Evolutionary conservation across 2,329 filamentous ascomycete species (phyloP).

Genomic region (Rhinocladiella similis): DNA sequence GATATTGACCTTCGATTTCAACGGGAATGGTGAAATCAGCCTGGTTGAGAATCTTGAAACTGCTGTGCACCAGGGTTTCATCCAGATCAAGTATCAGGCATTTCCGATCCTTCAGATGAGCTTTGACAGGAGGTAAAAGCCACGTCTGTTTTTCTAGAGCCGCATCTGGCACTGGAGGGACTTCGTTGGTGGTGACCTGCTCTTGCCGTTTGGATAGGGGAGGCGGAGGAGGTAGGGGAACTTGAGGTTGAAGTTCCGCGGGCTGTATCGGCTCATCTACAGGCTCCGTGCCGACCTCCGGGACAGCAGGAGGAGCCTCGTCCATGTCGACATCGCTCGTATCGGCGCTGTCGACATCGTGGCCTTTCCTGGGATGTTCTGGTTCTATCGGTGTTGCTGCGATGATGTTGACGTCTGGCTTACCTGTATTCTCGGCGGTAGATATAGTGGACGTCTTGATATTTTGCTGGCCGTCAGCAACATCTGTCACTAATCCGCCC

Average conservation of each 20-base stretch:
- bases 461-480: conserved; percentile 10
- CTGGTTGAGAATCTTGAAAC: conserved; percentile 98
- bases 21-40: conserved; percentile 99
- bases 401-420: conserved; percentile 22
- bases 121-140: conserved; percentile 77
- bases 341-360: conserved; percentile 8
- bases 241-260: conserved; percentile 44
- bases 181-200: conserved; percentile 39
- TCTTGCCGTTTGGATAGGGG: conserved; percentile 49
- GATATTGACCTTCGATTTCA: conserved; percentile 97
- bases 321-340: conserved; percentile 61
- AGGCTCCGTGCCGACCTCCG: conserved; percentile 52
- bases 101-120: conserved; percentile 82
- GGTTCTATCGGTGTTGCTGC: conserved; percentile 18
- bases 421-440: conserved; percentile 8
- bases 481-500: background rate
- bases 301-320: conserved; percentile 55
- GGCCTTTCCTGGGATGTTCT: conserved; percentile 8
- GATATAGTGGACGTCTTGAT: conserved; percentile 10
- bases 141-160: conserved; percentile 59
- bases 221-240: conserved; percentile 59
- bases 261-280: conserved; percentile 42
- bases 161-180: conserved; percentile 44
- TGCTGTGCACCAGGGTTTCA: conserved; percentile 96
- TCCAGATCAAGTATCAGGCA: conserved; percentile 94